phyloP scores from a whole-genome alignment of 2,329 filamentous ascomycete genomes.

The Aaosphaeria arxii region DNA sequence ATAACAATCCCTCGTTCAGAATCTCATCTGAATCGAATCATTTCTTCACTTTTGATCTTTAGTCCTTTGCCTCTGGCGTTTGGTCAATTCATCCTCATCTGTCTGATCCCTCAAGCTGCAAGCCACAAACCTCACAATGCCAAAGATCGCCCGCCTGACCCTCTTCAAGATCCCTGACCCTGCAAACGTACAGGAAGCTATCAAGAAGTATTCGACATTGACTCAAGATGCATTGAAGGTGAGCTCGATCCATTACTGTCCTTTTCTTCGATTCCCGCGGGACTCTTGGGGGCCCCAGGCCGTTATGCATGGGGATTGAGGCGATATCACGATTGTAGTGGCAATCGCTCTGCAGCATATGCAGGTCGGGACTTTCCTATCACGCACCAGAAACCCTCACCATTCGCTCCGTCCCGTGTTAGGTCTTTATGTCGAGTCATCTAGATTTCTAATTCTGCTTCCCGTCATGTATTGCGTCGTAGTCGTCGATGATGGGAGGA shows the following conservation, averaged over 20 bases:
- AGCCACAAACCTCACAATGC: conserved; percentile 18
- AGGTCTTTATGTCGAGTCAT: too few species aligned
- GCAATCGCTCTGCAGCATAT: neutral
- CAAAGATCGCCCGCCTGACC: conserved; percentile 33
- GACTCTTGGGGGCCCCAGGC: too few species aligned
- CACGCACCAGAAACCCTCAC: too few species aligned
- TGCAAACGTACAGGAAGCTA: conserved; percentile 23
- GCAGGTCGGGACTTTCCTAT: too few species aligned
- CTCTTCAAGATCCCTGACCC: conserved; percentile 36
- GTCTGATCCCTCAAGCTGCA: conserved; percentile 1
- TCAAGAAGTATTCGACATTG: conserved; percentile 33
- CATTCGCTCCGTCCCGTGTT: too few species aligned
- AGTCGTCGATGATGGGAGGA: too few species aligned
- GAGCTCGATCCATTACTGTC: conserved; percentile 4
- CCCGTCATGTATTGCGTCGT: too few species aligned
- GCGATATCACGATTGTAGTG: neutral
- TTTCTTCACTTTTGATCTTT: neutral
- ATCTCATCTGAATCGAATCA: neutral
- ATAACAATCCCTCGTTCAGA: neutral
- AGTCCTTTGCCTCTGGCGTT: neutral
- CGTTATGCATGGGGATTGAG: too few species aligned
- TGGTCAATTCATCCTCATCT: neutral
- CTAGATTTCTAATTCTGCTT: too few species aligned
- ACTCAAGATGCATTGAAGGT: conserved; percentile 33
- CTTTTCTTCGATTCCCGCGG: neutral